Conservation (phyloP, 768 basidiomycete genomes). For the Tubosaeta sp. region DNA sequence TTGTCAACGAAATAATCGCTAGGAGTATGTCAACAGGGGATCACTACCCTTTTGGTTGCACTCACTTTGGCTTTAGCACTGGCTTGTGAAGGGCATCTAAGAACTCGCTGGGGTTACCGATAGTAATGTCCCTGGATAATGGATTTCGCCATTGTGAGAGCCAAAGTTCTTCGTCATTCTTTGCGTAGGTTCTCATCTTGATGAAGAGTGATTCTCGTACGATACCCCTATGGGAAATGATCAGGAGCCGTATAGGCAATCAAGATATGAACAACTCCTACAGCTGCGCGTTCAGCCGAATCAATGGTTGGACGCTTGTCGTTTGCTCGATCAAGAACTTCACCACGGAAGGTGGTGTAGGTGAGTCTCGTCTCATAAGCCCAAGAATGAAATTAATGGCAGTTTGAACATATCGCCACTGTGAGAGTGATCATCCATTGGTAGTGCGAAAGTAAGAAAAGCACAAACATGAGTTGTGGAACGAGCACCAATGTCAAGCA, state of each 20-base stretch:
- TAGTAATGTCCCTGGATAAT: slow-evolving; percentile 40
- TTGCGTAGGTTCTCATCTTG: slow-evolving; percentile 73
- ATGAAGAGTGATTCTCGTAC: slow-evolving; percentile 63
- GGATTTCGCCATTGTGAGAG: slow-evolving; percentile 68
- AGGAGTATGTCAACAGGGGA: slow-evolving; percentile 2
- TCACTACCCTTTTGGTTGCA: neutral
- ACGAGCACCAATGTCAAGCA: slow-evolving; percentile 56
- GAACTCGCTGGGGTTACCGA: slow-evolving; percentile 50
- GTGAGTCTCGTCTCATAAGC: slow-evolving; percentile 60
- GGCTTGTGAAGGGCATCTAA: slow-evolving; percentile 43
- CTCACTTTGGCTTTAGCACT: slow-evolving; percentile 35
- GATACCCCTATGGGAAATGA: slow-evolving; percentile 45
- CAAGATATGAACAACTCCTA: slow-evolving; percentile 25
- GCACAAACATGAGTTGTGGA: slow-evolving; percentile 69
- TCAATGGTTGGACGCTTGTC: slow-evolving; percentile 67
- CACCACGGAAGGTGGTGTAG: slow-evolving; percentile 49
- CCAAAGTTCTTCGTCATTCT: slow-evolving; percentile 65
- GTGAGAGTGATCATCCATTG: slow-evolving; percentile 9
- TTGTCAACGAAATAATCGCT: slow-evolving; percentile 66
- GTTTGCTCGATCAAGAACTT: slow-evolving; percentile 63
- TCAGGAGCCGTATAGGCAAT: neutral
- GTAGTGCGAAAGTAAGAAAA: neutral
- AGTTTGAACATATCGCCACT: slow-evolving; percentile 84
- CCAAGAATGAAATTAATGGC: slow-evolving; percentile 57
- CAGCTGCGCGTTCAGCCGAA: slow-evolving; percentile 63